Percentiles rank a stretch among this genome's conserved stretches.
Evolutionary conservation across 2,329 filamentous ascomycete species (phyloP).

Genomic region (Fusarium sp.): DNA sequence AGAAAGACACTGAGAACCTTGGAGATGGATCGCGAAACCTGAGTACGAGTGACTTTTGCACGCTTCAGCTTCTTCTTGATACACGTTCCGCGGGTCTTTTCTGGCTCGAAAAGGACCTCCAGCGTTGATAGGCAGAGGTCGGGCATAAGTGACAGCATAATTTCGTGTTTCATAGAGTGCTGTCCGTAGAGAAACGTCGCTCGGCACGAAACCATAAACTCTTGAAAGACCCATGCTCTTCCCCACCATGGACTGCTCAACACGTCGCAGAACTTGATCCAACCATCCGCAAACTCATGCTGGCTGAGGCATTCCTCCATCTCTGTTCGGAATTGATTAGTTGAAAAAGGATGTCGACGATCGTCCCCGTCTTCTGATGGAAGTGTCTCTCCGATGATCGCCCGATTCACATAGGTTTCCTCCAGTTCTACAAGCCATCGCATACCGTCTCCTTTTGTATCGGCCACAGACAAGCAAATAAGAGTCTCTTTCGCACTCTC

Average conservation of each 20-base stretch:
- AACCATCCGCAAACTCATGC: neutral
- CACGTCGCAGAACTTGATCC: neutral
- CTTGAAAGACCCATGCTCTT: neutral
- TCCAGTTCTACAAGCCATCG: neutral
- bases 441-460: neutral
- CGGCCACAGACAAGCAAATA: accelerated
- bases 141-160: neutral
- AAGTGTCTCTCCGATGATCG: neutral
- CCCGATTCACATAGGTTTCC: neutral
- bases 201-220: neutral
- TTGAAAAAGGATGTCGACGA: neutral
- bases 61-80: neutral
- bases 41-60: accelerated
- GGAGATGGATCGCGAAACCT: accelerated
- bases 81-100: neutral
- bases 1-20: neutral
- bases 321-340: neutral
- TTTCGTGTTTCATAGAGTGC: neutral
- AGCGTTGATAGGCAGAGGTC: neutral
- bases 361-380: neutral
- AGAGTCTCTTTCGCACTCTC: neutral
- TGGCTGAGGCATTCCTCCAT: neutral
- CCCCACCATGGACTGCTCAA: neutral
- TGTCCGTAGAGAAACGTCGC: neutral
- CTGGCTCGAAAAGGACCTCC: neutral